phyloP scores from a whole-genome alignment of 768 basidiomycete species.

The Fomitopsis serialis region DNA sequence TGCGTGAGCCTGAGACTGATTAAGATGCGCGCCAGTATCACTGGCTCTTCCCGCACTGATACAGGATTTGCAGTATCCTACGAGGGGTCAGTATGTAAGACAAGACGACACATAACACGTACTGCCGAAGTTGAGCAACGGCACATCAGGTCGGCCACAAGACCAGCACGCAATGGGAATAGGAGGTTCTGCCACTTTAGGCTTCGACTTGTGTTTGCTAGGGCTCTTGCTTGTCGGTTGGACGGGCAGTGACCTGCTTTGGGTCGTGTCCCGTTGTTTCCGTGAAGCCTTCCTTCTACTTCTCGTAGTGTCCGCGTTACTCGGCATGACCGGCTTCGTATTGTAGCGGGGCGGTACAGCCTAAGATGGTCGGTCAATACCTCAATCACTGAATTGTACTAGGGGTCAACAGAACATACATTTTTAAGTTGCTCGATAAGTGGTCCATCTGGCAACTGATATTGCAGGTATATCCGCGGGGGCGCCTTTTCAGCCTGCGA shows the following conservation, averaged over 20 bases:
- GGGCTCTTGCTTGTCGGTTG: slow-evolving; percentile 11
- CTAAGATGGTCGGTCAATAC: slow-evolving; percentile 20
- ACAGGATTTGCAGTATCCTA: slow-evolving; percentile 69
- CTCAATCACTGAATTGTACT: neutral
- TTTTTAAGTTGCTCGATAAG: slow-evolving; percentile 54
- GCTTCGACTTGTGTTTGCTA: slow-evolving; percentile 34
- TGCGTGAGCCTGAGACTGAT: neutral
- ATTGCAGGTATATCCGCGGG: slow-evolving; percentile 48
- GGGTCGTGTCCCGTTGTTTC: slow-evolving; percentile 17
- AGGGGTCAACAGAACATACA: slow-evolving; percentile 30
- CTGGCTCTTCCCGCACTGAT: slow-evolving; percentile 46
- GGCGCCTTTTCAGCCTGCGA: slow-evolving; percentile 30
- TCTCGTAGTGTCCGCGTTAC: slow-evolving; percentile 29
- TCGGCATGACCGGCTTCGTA: slow-evolving; percentile 56
- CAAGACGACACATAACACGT: slow-evolving; percentile 25
- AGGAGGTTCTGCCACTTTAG: slow-evolving; percentile 29
- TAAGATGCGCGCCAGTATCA: neutral
- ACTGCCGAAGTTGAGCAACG: slow-evolving; percentile 74
- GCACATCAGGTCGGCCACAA: slow-evolving; percentile 66
- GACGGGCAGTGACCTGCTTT: neutral
- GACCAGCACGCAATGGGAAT: slow-evolving; percentile 48
- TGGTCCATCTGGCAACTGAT: slow-evolving; percentile 51
- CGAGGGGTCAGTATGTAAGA: neutral
- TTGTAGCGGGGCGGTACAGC: slow-evolving; percentile 41
- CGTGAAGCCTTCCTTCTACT: slow-evolving; percentile 31